Evolutionary conservation across 2,329 filamentous ascomycete genomes (phyloP).

Genomic region (Colletotrichum sp.): DNA sequence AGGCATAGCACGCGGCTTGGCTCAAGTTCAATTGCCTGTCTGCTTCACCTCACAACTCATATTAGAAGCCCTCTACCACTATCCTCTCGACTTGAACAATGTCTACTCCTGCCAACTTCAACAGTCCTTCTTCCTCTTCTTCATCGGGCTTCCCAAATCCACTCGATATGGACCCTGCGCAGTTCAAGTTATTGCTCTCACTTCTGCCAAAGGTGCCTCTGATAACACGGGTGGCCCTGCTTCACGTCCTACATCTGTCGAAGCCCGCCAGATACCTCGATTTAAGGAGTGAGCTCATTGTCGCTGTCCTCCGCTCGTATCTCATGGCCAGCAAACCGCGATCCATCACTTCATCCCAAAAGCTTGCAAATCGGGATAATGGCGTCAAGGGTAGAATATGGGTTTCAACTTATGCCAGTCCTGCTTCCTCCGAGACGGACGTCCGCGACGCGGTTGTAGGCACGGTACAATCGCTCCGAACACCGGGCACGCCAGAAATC

Average conservation of each 20-base stretch:
- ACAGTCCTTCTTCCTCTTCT: background rate
- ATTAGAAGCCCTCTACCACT: background rate
- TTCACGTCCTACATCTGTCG: slow-evolving; percentile 72
- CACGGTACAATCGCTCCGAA: slow-evolving; percentile 59
- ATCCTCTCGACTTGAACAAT: background rate
- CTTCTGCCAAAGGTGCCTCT: slow-evolving; percentile 65
- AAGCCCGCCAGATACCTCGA: slow-evolving; percentile 79
- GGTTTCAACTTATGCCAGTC: slow-evolving; percentile 74
- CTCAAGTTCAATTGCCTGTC: background rate
- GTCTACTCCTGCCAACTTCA: background rate
- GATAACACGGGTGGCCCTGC: slow-evolving; percentile 64
- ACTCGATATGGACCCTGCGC: slow-evolving; percentile 15
- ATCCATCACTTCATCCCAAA: slow-evolving; percentile 68
- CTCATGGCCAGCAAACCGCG: slow-evolving; percentile 50
- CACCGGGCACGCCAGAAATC: slow-evolving; percentile 30
- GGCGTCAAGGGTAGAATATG: slow-evolving; percentile 82
- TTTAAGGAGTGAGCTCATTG: slow-evolving; percentile 73
- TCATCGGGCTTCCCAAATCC: background rate
- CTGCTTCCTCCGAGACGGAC: slow-evolving; percentile 60
- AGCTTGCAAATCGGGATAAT: slow-evolving; percentile 63
- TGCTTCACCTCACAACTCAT: background rate
- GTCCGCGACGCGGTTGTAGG: slow-evolving; percentile 62
- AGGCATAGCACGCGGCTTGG: background rate
- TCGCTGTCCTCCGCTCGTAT: slow-evolving; percentile 74
- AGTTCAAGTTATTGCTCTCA: slow-evolving; percentile 22